Evolutionary conservation across 305 asterid genomes (phyloP).

Genomic region (Fraxinus albicans): DNA sequence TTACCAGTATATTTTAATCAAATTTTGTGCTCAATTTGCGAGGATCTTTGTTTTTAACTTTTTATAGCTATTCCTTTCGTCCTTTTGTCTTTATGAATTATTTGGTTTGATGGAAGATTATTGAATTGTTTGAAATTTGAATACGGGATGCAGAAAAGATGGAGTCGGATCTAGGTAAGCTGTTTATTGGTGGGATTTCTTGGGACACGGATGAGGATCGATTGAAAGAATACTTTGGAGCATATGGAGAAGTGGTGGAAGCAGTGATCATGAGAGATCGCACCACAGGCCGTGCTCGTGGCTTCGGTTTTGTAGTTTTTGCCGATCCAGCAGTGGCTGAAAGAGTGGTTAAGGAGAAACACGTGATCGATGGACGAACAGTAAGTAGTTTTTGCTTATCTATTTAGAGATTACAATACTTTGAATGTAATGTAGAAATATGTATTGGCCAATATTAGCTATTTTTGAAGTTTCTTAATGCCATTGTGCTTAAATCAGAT

Average conservation of each 20-base stretch:
- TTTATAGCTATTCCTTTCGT: constrained; percentile 3
- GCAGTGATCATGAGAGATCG: constrained; percentile 78
- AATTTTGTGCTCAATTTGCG: constrained; percentile 7
- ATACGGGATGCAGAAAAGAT: constrained; percentile 37
- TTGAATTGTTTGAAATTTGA: constrained; percentile 1
- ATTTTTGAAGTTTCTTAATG: not conserved
- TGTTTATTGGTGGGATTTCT: constrained; percentile 67
- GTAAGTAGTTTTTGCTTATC: constrained; percentile 36
- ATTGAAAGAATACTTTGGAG: constrained; percentile 58
- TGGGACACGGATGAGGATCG: constrained; percentile 78
- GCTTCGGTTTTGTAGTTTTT: constrained; percentile 64
- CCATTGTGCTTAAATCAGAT: constrained; percentile 3
- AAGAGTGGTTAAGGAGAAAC: constrained; percentile 62
- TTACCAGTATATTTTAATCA: constrained; percentile 10
- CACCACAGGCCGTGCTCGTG: constrained; percentile 73
- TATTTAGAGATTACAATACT: constrained; percentile 10
- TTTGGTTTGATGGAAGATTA: constrained; percentile 9
- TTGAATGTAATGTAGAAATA: constrained; percentile 17
- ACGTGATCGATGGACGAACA: constrained; percentile 63
- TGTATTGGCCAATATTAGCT: not conserved
- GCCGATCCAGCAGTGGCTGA: constrained; percentile 61
- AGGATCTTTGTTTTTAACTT: not conserved
- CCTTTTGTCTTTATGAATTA: not conserved
- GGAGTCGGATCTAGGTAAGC: constrained; percentile 71
- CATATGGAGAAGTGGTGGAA: constrained; percentile 63